A percentile compares a stretch with the other conserved stretches of the same genome.
These are phyloP conservation scores for Entrophospora sp. DNA, from an alignment of 192 early-diverging fungal genomes.

Conservation along the genomic window DNA sequence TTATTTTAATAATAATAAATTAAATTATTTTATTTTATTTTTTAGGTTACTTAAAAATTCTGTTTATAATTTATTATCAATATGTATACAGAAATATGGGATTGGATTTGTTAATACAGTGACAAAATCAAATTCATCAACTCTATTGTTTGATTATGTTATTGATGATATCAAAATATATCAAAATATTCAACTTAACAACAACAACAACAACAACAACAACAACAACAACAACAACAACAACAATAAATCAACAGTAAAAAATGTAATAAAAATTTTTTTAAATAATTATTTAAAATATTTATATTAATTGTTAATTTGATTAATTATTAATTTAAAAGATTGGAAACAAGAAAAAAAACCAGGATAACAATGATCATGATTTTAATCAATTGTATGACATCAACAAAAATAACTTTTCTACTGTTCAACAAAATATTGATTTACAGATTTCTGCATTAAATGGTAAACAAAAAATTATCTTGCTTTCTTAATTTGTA, in stretches of 20 bases:
- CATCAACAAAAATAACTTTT: neutral
- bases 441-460: slow-evolving; percentile 17
- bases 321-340: too few relatives aligned
- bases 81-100: slow-evolving; percentile 20
- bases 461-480: slow-evolving; percentile 14
- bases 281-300: too few relatives aligned
- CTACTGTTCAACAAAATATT: neutral
- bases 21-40: neutral
- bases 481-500: neutral
- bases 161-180: slow-evolving; percentile 8
- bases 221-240: neutral
- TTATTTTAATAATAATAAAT: neutral
- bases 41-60: slow-evolving; percentile 5
- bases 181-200: neutral
- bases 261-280: too few relatives aligned
- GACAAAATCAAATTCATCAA: neutral
- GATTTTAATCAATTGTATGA: too few relatives aligned
- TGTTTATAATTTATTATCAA: neutral
- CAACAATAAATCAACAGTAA: neutral
- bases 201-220: neutral
- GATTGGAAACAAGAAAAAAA: too few relatives aligned
- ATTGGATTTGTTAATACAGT: too few relatives aligned
- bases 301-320: too few relatives aligned
- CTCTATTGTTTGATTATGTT: neutral
- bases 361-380: too few relatives aligned